Percentiles rank a stretch among this genome's conserved stretches.
Conservation (phyloP, 2,329 filamentous ascomycete genomes). For the Colletotrichum sp. region DNA sequence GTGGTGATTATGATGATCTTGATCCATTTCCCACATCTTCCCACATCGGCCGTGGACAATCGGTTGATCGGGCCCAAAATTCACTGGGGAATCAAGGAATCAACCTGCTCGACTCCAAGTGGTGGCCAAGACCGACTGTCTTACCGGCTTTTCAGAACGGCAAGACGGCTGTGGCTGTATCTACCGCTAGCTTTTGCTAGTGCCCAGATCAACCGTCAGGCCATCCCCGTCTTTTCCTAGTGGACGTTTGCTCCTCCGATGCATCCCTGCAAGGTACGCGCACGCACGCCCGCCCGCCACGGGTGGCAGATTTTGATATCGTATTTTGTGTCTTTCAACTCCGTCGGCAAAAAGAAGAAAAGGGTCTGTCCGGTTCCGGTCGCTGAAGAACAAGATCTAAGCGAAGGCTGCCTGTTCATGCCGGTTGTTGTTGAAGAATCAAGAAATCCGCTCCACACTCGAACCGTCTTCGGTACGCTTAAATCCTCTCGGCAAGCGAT, state of each 20-base stretch:
- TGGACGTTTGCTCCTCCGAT: background rate
- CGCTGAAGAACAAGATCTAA: background rate
- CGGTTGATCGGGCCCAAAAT: background rate
- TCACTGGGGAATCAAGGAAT: background rate
- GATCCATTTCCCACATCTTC: background rate
- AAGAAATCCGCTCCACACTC: background rate
- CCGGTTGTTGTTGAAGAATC: background rate
- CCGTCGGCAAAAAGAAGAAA: background rate
- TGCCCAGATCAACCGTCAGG: background rate
- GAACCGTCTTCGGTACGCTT: background rate
- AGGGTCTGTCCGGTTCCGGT: background rate
- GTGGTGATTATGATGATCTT: conserved; percentile 12
- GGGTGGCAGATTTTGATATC: background rate
- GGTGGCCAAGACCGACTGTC: background rate
- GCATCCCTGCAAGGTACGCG: background rate
- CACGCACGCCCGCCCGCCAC: background rate
- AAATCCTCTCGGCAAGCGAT: background rate
- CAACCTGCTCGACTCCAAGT: background rate
- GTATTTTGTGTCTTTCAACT: background rate
- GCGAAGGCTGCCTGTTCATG: background rate
- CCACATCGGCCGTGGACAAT: background rate
- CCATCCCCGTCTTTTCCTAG: background rate
- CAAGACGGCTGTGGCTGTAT: conserved; percentile 10
- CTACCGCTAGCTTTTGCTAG: background rate
- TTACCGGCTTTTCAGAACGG: background rate